A percentile compares a stretch with the other conserved stretches of the same genome.
Conservation (phyloP, 768 basidiomycete species). For the Panaeolus papilionaceus region DNA sequence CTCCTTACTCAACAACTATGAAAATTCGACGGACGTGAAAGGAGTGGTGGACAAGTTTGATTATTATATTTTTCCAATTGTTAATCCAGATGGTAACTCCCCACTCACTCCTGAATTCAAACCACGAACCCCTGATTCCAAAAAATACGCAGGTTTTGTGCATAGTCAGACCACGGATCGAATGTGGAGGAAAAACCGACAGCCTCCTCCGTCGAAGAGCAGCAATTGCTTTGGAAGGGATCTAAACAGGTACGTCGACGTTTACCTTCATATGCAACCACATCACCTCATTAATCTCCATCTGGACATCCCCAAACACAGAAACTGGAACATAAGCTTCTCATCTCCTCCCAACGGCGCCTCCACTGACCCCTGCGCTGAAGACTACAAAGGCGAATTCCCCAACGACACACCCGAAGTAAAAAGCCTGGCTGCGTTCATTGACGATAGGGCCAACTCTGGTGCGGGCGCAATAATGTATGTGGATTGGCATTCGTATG, state of each 20-base stretch:
- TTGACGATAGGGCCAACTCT: background rate
- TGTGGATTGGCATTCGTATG: slow-evolving; percentile 18
- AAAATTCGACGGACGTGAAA: slow-evolving; percentile 13
- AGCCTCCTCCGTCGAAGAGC: background rate
- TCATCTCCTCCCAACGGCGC: background rate
- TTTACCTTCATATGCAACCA: too few species aligned
- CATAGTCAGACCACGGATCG: background rate
- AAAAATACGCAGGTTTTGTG: background rate
- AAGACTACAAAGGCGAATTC: slow-evolving; percentile 10
- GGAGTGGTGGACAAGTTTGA: slow-evolving; percentile 7
- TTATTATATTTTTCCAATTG: slow-evolving; percentile 16
- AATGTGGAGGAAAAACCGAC: background rate
- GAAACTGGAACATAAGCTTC: slow-evolving; percentile 16
- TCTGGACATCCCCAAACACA: background rate
- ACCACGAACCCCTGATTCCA: too few species aligned
- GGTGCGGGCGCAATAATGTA: slow-evolving; percentile 11
- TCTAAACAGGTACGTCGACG: background rate
- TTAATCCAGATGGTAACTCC: slow-evolving; percentile 13
- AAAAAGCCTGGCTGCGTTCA: background rate
- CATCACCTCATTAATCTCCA: too few species aligned
- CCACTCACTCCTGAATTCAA: background rate
- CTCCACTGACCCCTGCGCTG: slow-evolving; percentile 13
- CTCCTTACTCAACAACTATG: slow-evolving; percentile 12
- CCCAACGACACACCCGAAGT: slow-evolving; percentile 4
- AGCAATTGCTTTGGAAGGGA: background rate